A percentile compares a stretch with the other conserved stretches of the same genome.
These are phyloP conservation scores for Boletus albobrunnescens DNA, from an alignment of 1,284 basidiomycete species.

Conservation along the genomic window DNA sequence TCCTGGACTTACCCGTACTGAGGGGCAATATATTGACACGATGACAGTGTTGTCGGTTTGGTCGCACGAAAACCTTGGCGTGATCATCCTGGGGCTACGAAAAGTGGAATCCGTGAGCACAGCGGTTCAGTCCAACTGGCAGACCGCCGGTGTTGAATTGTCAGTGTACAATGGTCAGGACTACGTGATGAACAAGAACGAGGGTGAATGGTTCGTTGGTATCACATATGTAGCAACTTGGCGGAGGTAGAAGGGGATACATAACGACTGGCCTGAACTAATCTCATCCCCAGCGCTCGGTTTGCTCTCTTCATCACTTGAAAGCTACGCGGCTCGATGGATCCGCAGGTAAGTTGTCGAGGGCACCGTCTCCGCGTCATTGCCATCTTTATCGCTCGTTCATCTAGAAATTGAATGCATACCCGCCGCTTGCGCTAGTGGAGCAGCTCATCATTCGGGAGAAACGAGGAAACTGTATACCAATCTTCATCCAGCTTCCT, in stretches of 20 bases:
- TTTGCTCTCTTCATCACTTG: background rate
- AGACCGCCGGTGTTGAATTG: no score
- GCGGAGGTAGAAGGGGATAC: background rate
- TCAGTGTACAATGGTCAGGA: background rate
- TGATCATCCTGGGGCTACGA: conserved; percentile 54
- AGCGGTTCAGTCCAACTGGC: no score
- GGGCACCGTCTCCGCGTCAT: background rate
- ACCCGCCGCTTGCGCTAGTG: conserved; percentile 64
- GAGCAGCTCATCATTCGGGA: conserved; percentile 73
- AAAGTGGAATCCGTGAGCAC: background rate
- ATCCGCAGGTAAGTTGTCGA: conserved; percentile 48
- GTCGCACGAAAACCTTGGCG: conserved; percentile 70
- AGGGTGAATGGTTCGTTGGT: no score
- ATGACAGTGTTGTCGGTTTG: conserved; percentile 61
- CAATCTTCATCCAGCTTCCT: conserved; percentile 89
- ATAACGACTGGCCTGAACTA: background rate
- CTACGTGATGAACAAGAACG: background rate
- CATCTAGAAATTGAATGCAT: conserved; percentile 57
- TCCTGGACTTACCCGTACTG: conserved; percentile 60
- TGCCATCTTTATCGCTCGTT: conserved; percentile 3
- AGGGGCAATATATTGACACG: conserved; percentile 68
- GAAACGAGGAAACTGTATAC: conserved; percentile 86
- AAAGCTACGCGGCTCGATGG: conserved; percentile 40
- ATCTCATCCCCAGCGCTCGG: background rate
- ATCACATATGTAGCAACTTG: no score